Base-by-base conservation (phyloP, 768 basidiomycete genomes). In the Serendipita sp. region DNA sequence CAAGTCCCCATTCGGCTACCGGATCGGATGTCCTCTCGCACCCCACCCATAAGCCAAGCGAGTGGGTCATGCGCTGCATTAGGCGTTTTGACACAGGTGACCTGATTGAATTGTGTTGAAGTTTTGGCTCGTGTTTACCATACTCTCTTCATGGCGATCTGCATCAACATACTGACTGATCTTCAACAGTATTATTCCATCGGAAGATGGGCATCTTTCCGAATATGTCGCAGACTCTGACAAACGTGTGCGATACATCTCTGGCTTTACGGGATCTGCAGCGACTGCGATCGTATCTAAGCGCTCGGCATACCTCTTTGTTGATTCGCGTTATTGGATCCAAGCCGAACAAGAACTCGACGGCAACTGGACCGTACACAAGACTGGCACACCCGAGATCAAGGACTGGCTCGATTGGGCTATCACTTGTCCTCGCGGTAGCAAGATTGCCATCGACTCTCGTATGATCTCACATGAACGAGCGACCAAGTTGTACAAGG, bases 321-420 rank as follows among this genome's bases (percentile, higher is more conserved):
- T 83, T 18, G 89, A 92, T 71, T 85, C 90, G 8, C 81, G 88
- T 13, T 92, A 92, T 70, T 92, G 88, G 87, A 68, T 83, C 0
- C 90, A 91, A 74, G 88, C 90, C 16, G 76, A 77, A 5, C 76
- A 79, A 2, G 81, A 91, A 66, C 71, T 88, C 31, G 88, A 91
- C 73, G 44, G 72, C 3, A 85, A 89, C 69, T 95, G 91, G 91
- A 75, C 75, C 15, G 62, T 91, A 23, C 76, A 91, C 36, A 75
- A 75, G 50, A 81, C 82, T 10, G 72, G 91, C 3, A 82, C 11
- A 71, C 75, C 2, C 60, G 71, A 11, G 77, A 77, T 60, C 2
- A 83, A 80, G 68, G 83, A 86, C 69, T 92, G 89, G 89, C 78
- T 85, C 37, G 87, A 88, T 37, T 94, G 84, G 83, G 71, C 94